Evolutionary conservation across 2,329 filamentous ascomycete genomes (phyloP).

Genomic region (Myriosclerotinia duriaeana): DNA sequence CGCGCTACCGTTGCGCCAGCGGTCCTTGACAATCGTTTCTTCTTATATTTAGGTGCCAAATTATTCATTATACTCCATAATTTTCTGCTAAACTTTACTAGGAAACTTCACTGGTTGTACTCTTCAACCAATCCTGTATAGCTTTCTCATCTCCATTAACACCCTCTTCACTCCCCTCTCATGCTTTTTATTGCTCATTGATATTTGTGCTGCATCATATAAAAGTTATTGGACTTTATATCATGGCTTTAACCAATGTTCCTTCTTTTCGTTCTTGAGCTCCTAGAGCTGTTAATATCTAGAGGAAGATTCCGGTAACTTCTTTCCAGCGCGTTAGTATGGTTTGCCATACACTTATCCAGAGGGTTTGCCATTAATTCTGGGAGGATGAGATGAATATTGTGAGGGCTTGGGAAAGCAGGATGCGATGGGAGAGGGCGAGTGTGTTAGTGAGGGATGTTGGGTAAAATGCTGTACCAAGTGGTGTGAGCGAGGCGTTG

Average conservation of each 20-base stretch:
- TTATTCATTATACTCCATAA: not conserved
- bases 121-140: not conserved
- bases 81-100: not conserved
- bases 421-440: not conserved
- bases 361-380: too few relatives aligned
- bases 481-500: not conserved
- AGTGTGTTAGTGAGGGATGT: not conserved
- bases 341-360: not conserved
- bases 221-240: too few relatives aligned
- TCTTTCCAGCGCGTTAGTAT: not conserved
- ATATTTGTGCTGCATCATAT: too few relatives aligned
- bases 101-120: not conserved
- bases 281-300: not conserved
- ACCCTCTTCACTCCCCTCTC: not conserved
- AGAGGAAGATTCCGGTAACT: not conserved
- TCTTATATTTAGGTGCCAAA: not conserved
- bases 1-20: not conserved
- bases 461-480: not conserved
- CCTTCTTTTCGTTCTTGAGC: too few relatives aligned
- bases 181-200: not conserved
- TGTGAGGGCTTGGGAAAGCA: too few relatives aligned
- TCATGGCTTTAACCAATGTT: too few relatives aligned
- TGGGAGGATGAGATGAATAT: too few relatives aligned
- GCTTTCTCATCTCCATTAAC: not conserved
- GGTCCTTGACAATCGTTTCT: not conserved